These are phyloP conservation scores for Atkinsonella hypoxylon DNA, from an alignment of 2,329 filamentous ascomycete genomes.

Conservation along the genomic window DNA sequence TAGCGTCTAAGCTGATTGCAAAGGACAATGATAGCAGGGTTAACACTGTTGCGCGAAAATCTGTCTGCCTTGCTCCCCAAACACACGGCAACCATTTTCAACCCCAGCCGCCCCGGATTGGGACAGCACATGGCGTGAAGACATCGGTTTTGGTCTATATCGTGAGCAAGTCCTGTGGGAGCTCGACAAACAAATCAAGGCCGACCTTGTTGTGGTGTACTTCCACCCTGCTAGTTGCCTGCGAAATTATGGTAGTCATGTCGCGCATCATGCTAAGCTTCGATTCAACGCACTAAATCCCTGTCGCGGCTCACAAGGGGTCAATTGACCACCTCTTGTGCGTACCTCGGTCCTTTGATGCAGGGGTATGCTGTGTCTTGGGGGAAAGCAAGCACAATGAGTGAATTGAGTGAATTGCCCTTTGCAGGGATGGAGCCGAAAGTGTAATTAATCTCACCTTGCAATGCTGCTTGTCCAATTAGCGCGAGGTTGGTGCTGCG, in stretches of 20 bases:
- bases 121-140: slow-evolving; percentile 32
- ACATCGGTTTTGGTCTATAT: slow-evolving; percentile 33
- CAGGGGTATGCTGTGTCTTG: too few relatives aligned
- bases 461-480: slow-evolving; percentile 1
- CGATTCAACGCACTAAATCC: too few relatives aligned
- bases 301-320: too few relatives aligned
- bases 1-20: background rate
- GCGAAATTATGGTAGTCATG: too few relatives aligned
- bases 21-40: background rate
- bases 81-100: background rate
- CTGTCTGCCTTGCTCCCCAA: slow-evolving; percentile 1
- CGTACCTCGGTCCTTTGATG: too few relatives aligned
- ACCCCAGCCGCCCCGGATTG: slow-evolving; percentile 2
- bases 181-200: slow-evolving; percentile 39
- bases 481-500: background rate
- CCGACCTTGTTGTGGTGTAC: slow-evolving; percentile 43
- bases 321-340: too few relatives aligned
- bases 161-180: slow-evolving; percentile 49
- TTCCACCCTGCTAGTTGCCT: slow-evolving; percentile 39
- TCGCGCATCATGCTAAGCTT: too few relatives aligned
- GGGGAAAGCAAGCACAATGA: too few relatives aligned
- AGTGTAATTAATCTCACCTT: background rate
- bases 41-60: slow-evolving; percentile 13
- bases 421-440: slow-evolving; percentile 2
- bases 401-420: too few relatives aligned